Evolutionary conservation across 352 stramenopile species (phyloP).

Genomic region (Phytophthora niederhauseri): DNA sequence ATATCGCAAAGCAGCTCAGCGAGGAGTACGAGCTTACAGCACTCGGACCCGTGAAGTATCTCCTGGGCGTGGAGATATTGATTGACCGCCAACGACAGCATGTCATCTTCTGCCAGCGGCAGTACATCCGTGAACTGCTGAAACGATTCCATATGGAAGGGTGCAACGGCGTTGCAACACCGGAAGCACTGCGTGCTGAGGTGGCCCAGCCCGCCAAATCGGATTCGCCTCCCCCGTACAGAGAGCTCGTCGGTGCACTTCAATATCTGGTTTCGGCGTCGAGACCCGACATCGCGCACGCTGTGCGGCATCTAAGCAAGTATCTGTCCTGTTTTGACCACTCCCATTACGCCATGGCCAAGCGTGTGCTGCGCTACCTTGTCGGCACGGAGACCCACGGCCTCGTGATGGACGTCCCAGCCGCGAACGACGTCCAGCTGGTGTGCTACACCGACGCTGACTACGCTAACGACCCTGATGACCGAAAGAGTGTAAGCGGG

Average conservation of each 20-base stretch:
- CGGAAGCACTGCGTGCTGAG: background rate
- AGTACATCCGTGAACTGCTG: slow-evolving; percentile 7
- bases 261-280: slow-evolving; percentile 17
- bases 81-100: slow-evolving; percentile 3
- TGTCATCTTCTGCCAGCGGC: background rate
- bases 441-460: slow-evolving; percentile 25
- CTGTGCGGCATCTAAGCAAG: slow-evolving; percentile 16
- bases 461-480: slow-evolving; percentile 32
- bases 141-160: background rate
- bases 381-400: background rate
- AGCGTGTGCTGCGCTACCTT: slow-evolving; percentile 6
- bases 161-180: background rate
- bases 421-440: background rate
- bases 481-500: slow-evolving; percentile 26
- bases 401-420: slow-evolving; percentile 8
- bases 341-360: background rate
- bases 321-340: slow-evolving; percentile 6
- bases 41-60: slow-evolving; percentile 21
- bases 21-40: slow-evolving; percentile 17
- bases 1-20: background rate
- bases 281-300: slow-evolving; percentile 20
- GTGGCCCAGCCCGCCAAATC: slow-evolving; percentile 2
- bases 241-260: background rate
- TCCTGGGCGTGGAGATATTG: slow-evolving; percentile 7
- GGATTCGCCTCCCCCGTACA: background rate